These are phyloP conservation scores for Podaxis sp. DNA, from an alignment of 768 basidiomycete species.

Conservation along the genomic window DNA sequence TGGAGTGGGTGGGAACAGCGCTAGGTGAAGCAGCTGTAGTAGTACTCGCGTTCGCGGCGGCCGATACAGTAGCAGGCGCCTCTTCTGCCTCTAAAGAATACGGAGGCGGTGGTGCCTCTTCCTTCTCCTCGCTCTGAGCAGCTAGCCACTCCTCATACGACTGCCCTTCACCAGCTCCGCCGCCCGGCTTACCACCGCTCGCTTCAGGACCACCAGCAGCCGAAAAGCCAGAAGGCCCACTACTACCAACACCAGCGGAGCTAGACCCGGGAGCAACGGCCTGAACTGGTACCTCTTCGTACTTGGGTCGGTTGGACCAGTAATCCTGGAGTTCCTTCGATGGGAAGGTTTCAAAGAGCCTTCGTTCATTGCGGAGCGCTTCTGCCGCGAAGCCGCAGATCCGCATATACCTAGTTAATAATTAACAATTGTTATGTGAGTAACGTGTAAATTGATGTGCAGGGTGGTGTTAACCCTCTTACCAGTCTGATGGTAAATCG, in stretches of 20 bases:
- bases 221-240: conserved; percentile 13
- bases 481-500: conserved; percentile 82
- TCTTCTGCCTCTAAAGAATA: conserved; percentile 58
- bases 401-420: conserved; percentile 64
- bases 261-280: conserved; percentile 34
- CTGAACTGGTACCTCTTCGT: conserved; percentile 41
- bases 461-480: conserved; percentile 24
- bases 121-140: conserved; percentile 41
- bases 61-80: conserved; percentile 11
- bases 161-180: conserved; percentile 22
- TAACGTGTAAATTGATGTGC: conserved; percentile 8
- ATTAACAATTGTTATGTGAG: not conserved
- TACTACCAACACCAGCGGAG: conserved; percentile 10
- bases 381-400: conserved; percentile 74
- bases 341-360: conserved; percentile 62
- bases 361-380: conserved; percentile 62
- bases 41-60: conserved; percentile 4
- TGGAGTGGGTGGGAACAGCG: not conserved
- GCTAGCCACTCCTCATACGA: conserved; percentile 52
- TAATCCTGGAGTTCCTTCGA: conserved; percentile 74
- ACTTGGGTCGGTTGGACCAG: conserved; percentile 63
- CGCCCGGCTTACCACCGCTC: not conserved
- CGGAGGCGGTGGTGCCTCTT: conserved; percentile 67
- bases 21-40: conserved; percentile 8
- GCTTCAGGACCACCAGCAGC: conserved; percentile 19